These are phyloP conservation scores for Sclerotinia minor DNA, from an alignment of 2,329 filamentous ascomycete genomes.

Conservation along the genomic window DNA sequence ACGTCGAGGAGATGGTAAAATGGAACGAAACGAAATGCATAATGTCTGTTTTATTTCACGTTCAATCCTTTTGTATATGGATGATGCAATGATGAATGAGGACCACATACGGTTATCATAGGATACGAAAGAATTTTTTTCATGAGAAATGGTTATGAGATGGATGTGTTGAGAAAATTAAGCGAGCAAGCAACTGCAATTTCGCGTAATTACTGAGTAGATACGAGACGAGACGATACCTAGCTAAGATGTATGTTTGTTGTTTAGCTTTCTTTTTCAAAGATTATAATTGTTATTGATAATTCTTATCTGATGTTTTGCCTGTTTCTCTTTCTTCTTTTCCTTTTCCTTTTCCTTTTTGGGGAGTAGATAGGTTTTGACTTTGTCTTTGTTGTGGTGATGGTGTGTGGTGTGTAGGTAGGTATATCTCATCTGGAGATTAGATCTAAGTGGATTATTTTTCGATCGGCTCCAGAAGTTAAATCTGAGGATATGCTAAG, in stretches of 20 bases:
- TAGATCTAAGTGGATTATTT: too few relatives aligned
- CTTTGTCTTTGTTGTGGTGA: background rate
- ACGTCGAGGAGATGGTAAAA: background rate
- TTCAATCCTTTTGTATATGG: background rate
- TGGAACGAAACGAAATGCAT: conserved; percentile 8
- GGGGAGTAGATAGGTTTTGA: background rate
- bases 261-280: background rate
- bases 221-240: conserved; percentile 5
- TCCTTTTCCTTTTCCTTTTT: background rate
- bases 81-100: background rate
- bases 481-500: too few relatives aligned
- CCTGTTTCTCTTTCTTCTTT: background rate
- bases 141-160: background rate
- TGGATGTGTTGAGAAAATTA: background rate
- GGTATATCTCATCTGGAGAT: too few relatives aligned
- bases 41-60: conserved; percentile 3
- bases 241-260: background rate
- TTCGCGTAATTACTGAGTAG: too few relatives aligned
- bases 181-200: conserved; percentile 3
- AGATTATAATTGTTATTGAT: conserved; percentile 8
- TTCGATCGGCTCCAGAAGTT: too few relatives aligned
- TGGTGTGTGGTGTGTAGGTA: too few relatives aligned
- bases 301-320: background rate
- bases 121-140: background rate
- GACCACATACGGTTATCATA: background rate